Conservation (phyloP, 2,329 filamentous ascomycete genomes). For the Hypoxylon sp. region DNA sequence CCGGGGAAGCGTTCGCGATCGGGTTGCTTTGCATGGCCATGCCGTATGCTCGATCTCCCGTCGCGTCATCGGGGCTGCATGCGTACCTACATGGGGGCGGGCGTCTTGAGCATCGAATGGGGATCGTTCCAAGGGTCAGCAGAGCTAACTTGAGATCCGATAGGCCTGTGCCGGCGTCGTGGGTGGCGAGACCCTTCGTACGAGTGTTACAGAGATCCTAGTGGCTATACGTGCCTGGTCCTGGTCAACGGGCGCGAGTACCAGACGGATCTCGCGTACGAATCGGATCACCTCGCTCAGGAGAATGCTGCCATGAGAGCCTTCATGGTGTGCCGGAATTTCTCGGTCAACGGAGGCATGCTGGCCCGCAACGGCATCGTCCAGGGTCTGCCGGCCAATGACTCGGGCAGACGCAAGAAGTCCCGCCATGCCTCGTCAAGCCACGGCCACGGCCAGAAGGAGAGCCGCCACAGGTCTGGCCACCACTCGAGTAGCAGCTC, state of each 20-base stretch:
- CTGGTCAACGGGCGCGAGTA: constrained; percentile 97
- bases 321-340: constrained; percentile 97
- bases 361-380: constrained; percentile 73
- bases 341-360: constrained; percentile 97
- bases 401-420: constrained; percentile 61
- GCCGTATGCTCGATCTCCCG: constrained; percentile 39
- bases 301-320: constrained; percentile 95
- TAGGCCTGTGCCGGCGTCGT: constrained; percentile 93
- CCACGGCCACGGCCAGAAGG: constrained; percentile 52
- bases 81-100: constrained; percentile 29
- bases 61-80: constrained; percentile 45
- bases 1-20: constrained; percentile 37
- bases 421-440: constrained; percentile 58
- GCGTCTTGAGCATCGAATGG: constrained; percentile 38
- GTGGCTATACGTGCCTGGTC: constrained; percentile 87
- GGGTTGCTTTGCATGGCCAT: constrained; percentile 48
- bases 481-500: constrained; percentile 70
- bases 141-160: constrained; percentile 45
- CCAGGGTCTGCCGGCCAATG: constrained; percentile 67
- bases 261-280: constrained; percentile 86
- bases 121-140: constrained; percentile 39
- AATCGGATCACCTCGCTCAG: constrained; percentile 81
- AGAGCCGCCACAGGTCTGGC: constrained; percentile 59
- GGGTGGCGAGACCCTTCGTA: constrained; percentile 93
- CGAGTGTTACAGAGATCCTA: constrained; percentile 76